Evolutionary conservation across 257 asterid genomes (phyloP).

Genomic region (Primulina tabacum): DNA sequence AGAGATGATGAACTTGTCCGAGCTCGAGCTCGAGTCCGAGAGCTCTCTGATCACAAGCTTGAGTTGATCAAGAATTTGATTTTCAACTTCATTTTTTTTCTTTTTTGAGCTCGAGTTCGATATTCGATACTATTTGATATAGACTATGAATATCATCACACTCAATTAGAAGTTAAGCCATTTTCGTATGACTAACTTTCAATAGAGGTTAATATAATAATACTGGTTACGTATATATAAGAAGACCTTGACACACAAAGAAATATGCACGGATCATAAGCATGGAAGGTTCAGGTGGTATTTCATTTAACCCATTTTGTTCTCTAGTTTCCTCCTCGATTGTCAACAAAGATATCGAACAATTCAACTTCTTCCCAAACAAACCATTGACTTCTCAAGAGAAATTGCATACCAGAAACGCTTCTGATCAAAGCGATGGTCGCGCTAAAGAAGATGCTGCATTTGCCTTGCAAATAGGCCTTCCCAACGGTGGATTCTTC

Average conservation of each 20-base stretch:
- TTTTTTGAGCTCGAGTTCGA: neutral
- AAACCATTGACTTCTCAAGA: slow-evolving; percentile 25
- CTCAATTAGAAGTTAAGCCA: neutral
- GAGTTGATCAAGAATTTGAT: neutral
- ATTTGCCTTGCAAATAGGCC: slow-evolving; percentile 52
- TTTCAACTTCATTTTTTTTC: neutral
- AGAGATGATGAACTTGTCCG: neutral
- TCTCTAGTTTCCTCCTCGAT: slow-evolving; percentile 21
- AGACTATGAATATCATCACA: no score
- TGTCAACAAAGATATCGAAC: slow-evolving; percentile 26
- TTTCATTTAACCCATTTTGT: slow-evolving; percentile 22
- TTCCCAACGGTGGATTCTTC: slow-evolving; percentile 32
- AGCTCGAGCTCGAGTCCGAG: neutral
- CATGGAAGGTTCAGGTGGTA: slow-evolving; percentile 34
- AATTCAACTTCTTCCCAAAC: slow-evolving; percentile 50
- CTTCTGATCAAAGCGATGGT: neutral
- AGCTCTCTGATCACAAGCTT: neutral
- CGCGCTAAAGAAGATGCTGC: slow-evolving; percentile 28
- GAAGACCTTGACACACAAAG: slow-evolving; percentile 27
- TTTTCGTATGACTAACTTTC: slow-evolving; percentile 12
- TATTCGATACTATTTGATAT: neutral
- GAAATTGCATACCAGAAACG: slow-evolving; percentile 1
- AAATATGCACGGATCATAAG: neutral
- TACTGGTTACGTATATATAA: slow-evolving; percentile 19
- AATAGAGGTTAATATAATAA: slow-evolving; percentile 15